Conservation (phyloP, 352 stramenopile species). For the Phytophthora boehmeriae region DNA sequence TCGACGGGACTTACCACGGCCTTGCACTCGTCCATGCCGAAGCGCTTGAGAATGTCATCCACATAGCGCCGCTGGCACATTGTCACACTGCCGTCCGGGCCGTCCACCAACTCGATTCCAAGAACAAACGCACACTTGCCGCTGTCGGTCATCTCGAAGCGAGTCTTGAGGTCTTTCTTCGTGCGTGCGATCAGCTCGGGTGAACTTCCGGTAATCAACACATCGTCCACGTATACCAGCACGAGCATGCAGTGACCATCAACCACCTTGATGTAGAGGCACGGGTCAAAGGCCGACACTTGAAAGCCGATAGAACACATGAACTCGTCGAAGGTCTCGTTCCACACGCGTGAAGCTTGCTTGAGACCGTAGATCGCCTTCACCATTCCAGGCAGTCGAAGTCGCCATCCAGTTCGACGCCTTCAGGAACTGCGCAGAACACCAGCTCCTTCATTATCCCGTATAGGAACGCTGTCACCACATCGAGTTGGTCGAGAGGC, state of each 20-base stretch:
- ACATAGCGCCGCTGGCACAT: slow-evolving; percentile 9
- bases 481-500: slow-evolving; percentile 21
- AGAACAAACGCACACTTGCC: slow-evolving; percentile 25
- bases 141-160: slow-evolving; percentile 28
- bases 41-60: slow-evolving; percentile 13
- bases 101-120: slow-evolving; percentile 9
- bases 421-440: slow-evolving; percentile 1
- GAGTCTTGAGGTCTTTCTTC: slow-evolving; percentile 22
- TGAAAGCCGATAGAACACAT: slow-evolving; percentile 13
- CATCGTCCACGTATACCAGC: slow-evolving; percentile 21
- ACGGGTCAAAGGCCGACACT: slow-evolving; percentile 7
- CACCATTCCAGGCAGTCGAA: slow-evolving; percentile 6
- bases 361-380: slow-evolving; percentile 10
- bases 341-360: slow-evolving; percentile 17
- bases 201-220: slow-evolving; percentile 17
- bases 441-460: slow-evolving; percentile 2
- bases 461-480: slow-evolving; percentile 15
- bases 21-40: slow-evolving; percentile 23
- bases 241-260: slow-evolving; percentile 3
- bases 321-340: slow-evolving; percentile 19
- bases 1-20: slow-evolving; percentile 5
- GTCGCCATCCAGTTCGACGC: slow-evolving; percentile 3
- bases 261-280: slow-evolving; percentile 22
- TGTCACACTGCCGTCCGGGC: slow-evolving; percentile 8
- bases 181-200: background rate